These are phyloP conservation scores for Chlorella ohadii DNA, from an alignment of 139 green algal genomes.

Conservation along the genomic window DNA sequence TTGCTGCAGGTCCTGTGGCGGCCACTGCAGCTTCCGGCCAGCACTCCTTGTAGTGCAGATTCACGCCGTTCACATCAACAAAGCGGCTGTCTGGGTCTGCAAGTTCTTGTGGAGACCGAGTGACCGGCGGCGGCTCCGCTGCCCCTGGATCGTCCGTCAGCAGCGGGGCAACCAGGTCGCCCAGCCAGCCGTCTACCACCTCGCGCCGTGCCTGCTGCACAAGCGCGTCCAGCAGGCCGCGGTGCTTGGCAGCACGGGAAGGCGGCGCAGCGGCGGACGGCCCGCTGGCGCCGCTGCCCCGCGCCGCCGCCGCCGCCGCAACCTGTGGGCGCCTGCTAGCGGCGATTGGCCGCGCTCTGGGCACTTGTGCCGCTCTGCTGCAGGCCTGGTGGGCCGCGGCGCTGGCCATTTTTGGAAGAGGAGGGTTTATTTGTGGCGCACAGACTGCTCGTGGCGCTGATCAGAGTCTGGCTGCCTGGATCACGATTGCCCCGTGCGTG, in stretches of 20 bases:
- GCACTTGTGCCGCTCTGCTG: too few relatives aligned
- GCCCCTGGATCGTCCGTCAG: conserved; percentile 29
- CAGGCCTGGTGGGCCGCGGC: too few relatives aligned
- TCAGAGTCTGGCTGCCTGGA: too few relatives aligned
- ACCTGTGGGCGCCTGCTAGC: too few relatives aligned
- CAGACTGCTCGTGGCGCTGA: too few relatives aligned
- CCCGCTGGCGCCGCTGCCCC: neutral
- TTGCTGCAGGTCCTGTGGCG: neutral
- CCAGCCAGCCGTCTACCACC: conserved; percentile 42
- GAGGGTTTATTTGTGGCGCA: too few relatives aligned
- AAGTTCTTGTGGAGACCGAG: conserved; percentile 48
- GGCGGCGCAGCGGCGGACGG: neutral
- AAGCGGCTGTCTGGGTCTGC: conserved; percentile 69
- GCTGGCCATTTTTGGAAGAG: too few relatives aligned
- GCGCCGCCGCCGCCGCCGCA: neutral
- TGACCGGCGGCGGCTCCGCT: conserved; percentile 48
- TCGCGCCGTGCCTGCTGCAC: neutral
- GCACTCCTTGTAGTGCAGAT: conserved; percentile 73
- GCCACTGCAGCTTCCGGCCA: neutral
- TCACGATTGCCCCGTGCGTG: too few relatives aligned
- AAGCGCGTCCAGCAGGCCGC: neutral
- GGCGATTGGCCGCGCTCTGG: too few relatives aligned
- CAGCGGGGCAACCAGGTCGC: conserved; percentile 57
- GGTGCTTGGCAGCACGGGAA: neutral
- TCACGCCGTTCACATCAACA: conserved; percentile 51